These are phyloP conservation scores for Leccinellum rugosiceps DNA, from an alignment of 768 basidiomycete species.

Conservation along the genomic window DNA sequence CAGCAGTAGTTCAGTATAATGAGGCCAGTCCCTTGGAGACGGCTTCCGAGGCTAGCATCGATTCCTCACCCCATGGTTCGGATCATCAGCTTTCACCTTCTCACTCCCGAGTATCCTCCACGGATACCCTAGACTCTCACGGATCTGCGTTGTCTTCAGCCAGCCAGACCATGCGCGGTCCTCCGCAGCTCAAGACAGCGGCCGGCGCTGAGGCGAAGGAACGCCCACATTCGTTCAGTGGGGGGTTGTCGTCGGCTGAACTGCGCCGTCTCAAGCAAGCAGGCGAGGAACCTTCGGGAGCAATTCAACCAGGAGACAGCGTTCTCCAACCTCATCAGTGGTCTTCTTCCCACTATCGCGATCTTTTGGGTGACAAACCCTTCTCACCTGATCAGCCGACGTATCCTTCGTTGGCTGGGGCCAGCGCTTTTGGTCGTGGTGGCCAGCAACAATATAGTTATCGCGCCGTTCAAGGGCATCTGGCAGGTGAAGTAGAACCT, in stretches of 20 bases:
- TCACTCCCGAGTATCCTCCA: slow-evolving; percentile 82
- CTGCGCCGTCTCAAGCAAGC: slow-evolving; percentile 72
- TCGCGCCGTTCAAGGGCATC: slow-evolving; percentile 37
- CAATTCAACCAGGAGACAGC: slow-evolving; percentile 35
- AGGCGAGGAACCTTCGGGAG: slow-evolving; percentile 41
- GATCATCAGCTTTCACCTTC: slow-evolving; percentile 65
- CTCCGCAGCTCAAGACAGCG: slow-evolving; percentile 51
- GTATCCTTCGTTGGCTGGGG: slow-evolving; percentile 68
- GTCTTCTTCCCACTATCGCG: slow-evolving; percentile 49
- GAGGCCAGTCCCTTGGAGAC: slow-evolving; percentile 74
- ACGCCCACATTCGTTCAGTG: slow-evolving; percentile 79
- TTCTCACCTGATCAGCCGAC: slow-evolving; percentile 41
- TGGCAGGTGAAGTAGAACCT: slow-evolving; percentile 29
- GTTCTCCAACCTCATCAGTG: slow-evolving; percentile 46
- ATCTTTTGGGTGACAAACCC: slow-evolving; percentile 43
- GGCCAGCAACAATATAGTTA: slow-evolving; percentile 54
- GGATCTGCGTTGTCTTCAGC: slow-evolving; percentile 49
- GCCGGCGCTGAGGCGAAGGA: slow-evolving; percentile 61
- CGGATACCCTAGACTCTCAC: slow-evolving; percentile 66
- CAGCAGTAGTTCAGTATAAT: slow-evolving; percentile 52
- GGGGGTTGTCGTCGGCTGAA: slow-evolving; percentile 70
- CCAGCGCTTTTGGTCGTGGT: slow-evolving; percentile 46
- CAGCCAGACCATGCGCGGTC: slow-evolving; percentile 56
- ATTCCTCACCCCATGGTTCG: slow-evolving; percentile 67
- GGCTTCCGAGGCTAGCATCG: slow-evolving; percentile 65